A percentile compares a stretch with the other conserved stretches of the same genome.
Conservation (phyloP, 2,329 filamentous ascomycete genomes). For the Leptographium procerum region DNA sequence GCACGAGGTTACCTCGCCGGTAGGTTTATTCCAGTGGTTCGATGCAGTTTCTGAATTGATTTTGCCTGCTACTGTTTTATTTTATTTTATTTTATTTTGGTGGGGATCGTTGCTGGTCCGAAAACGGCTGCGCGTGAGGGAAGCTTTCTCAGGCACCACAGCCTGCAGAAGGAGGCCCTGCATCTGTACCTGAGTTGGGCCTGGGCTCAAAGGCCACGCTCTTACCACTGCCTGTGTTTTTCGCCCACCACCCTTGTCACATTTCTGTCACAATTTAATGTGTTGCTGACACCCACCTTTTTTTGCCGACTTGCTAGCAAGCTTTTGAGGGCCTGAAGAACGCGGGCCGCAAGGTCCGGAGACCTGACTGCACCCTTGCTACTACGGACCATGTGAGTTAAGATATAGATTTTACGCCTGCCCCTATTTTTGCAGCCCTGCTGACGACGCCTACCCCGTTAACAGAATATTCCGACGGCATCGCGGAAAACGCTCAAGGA, state of each 20-base stretch:
- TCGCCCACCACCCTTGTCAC: too few relatives aligned
- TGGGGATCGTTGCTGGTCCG: background rate
- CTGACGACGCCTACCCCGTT: too few relatives aligned
- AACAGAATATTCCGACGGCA: constrained; percentile 82
- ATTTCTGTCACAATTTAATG: background rate
- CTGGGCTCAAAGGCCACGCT: too few relatives aligned
- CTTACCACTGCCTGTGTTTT: too few relatives aligned
- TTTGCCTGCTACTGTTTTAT: background rate
- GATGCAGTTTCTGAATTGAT: background rate
- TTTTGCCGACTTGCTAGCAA: constrained; percentile 53
- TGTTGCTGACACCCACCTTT: background rate
- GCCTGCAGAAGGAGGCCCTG: too few relatives aligned
- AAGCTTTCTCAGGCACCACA: background rate
- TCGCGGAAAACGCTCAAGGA: constrained; percentile 90
- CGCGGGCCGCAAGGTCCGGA: constrained; percentile 73
- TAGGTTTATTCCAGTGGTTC: constrained; percentile 31
- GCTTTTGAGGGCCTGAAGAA: constrained; percentile 93
- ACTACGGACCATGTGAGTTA: constrained; percentile 86
- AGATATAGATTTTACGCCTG: too few relatives aligned
- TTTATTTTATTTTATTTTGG: background rate
- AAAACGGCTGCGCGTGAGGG: background rate
- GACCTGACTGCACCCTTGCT: constrained; percentile 91
- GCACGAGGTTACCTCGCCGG: constrained; percentile 95
- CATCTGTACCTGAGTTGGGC: background rate
- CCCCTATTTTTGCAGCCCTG: too few relatives aligned